Percentiles rank a stretch among this genome's conserved stretches.
Evolutionary conservation across 495 filamentous ascomycete species (phyloP).

Genomic region (Neurospora sp.): DNA sequence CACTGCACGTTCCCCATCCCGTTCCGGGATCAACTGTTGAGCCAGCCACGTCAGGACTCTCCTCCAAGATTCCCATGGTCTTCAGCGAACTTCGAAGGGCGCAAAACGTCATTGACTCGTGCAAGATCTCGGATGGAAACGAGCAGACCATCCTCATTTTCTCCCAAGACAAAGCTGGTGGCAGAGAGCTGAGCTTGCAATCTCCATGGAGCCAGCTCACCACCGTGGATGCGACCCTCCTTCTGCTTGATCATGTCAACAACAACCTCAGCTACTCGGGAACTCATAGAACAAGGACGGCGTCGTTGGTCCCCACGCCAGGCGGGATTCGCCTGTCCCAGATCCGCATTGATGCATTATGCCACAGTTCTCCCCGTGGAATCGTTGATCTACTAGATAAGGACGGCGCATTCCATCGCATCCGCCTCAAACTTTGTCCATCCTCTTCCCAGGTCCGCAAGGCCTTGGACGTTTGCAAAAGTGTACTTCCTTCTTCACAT

Average conservation of each 20-base stretch:
- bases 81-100: constrained; percentile 36
- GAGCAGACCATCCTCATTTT: constrained; percentile 56
- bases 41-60: constrained; percentile 4
- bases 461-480: constrained; percentile 49
- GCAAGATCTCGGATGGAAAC: constrained; percentile 58
- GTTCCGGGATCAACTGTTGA: not conserved
- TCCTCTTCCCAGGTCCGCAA: constrained; percentile 48
- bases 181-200: constrained; percentile 57
- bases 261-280: constrained; percentile 30
- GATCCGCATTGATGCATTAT: constrained; percentile 30
- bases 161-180: constrained; percentile 50
- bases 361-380: constrained; percentile 40
- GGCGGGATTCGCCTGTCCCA: constrained; percentile 12
- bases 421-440: constrained; percentile 58
- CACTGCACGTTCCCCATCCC: constrained; percentile 40
- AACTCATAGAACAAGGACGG: constrained; percentile 9
- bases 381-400: constrained; percentile 56
- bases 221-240: constrained; percentile 41
- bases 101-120: constrained; percentile 63
- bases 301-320: not conserved
- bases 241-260: constrained; percentile 26
- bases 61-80: constrained; percentile 21
- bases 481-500: constrained; percentile 47
- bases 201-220: constrained; percentile 62
- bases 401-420: constrained; percentile 48